phyloP scores from a whole-genome alignment of 148 eudicot species.

The Spergularia marina region DNA sequence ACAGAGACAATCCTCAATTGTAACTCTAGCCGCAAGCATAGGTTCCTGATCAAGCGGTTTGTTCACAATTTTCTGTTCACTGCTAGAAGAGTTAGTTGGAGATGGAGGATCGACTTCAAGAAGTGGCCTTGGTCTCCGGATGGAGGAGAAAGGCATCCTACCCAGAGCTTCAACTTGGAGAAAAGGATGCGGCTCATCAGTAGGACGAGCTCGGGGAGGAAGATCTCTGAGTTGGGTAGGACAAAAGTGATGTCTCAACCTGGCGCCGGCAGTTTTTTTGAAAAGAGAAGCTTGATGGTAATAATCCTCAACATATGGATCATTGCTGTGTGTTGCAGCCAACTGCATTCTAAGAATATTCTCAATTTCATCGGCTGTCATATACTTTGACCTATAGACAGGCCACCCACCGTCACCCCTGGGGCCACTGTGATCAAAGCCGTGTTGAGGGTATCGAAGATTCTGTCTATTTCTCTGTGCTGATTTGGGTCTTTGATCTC shows the following conservation, averaged over 20 bases:
- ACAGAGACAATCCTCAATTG: conserved; percentile 77
- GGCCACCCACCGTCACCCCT: conserved; percentile 42
- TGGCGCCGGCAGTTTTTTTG: conserved; percentile 47
- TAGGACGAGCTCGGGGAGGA: conserved; percentile 58
- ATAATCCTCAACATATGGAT: conserved; percentile 75
- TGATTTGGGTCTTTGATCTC: conserved; percentile 51
- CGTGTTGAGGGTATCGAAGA: conserved; percentile 46
- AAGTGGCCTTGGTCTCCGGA: conserved; percentile 89
- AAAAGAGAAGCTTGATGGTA: conserved; percentile 72
- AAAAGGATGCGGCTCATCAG: conserved; percentile 72
- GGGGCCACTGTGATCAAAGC: conserved; percentile 46
- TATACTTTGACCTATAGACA: conserved; percentile 56
- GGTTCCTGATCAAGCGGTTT: conserved; percentile 93
- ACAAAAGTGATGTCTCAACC: conserved; percentile 75
- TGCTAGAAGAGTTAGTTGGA: conserved; percentile 35
- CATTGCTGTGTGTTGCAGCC: conserved; percentile 67
- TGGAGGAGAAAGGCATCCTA: conserved; percentile 79
- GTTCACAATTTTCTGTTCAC: conserved; percentile 43
- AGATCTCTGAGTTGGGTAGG: conserved; percentile 70
- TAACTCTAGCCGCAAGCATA: conserved; percentile 90
- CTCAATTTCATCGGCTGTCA: conserved; percentile 69
- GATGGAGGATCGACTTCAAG: conserved; percentile 73
- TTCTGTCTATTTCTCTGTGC: conserved; percentile 36
- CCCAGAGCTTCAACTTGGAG: conserved; percentile 92
- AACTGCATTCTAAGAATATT: conserved; percentile 67